phyloP scores from a whole-genome alignment of 495 filamentous ascomycete species.

The Neurospora hispaniola region DNA sequence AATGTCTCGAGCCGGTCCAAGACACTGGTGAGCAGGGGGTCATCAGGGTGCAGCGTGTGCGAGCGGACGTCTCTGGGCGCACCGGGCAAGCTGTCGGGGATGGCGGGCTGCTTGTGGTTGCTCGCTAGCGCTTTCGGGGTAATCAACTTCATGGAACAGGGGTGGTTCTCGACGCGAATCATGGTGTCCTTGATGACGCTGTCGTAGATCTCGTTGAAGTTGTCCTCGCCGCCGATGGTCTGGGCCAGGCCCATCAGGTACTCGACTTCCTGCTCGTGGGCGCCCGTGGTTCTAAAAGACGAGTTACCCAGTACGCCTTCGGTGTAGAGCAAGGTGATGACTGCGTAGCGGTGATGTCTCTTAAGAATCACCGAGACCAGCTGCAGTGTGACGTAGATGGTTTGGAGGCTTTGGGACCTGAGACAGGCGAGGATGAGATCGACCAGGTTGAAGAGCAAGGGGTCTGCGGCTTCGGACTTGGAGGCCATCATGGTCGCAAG shows the following conservation, averaged over 20 bases:
- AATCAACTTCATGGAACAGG: conserved; percentile 53
- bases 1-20: conserved; percentile 64
- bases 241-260: conserved; percentile 62
- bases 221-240: conserved; percentile 57
- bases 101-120: conserved; percentile 38
- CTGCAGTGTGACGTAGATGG: conserved; percentile 76
- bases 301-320: conserved; percentile 41
- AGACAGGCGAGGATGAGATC: conserved; percentile 83
- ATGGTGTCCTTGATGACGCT: conserved; percentile 72
- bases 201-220: conserved; percentile 71
- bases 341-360: conserved; percentile 76
- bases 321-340: conserved; percentile 61
- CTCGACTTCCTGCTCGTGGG: conserved; percentile 69
- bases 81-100: conserved; percentile 41
- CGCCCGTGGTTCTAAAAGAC: conserved; percentile 59
- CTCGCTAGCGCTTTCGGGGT: conserved; percentile 41
- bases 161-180: conserved; percentile 67
- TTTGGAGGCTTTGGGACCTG: conserved; percentile 76
- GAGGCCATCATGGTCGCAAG: conserved; percentile 67
- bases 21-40: conserved; percentile 64
- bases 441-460: conserved; percentile 81
- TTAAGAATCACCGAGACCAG: conserved; percentile 74
- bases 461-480: conserved; percentile 59
- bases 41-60: conserved; percentile 56
- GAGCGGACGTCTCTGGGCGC: conserved; percentile 44